phyloP scores from a whole-genome alignment of 352 stramenopile genomes.

The Globisporangium iwayamae region DNA sequence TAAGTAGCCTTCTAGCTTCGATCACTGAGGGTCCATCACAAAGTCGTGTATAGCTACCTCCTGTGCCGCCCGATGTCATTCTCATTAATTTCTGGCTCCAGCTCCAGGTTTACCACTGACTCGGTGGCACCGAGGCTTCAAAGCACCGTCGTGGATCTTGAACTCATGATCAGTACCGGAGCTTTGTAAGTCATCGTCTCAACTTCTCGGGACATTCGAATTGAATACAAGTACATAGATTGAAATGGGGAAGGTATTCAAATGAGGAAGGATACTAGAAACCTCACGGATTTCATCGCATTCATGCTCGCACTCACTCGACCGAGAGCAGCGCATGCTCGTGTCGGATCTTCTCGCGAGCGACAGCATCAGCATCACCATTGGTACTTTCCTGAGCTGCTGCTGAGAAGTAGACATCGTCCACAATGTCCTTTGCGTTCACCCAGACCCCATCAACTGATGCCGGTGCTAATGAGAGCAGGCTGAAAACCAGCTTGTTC shows the following conservation, averaged over 20 bases:
- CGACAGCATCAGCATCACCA: background rate
- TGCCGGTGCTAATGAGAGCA: constrained; percentile 25
- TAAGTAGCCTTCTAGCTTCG: too few species aligned
- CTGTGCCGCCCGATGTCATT: too few species aligned
- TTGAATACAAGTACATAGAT: too few species aligned
- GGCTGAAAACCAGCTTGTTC: constrained; percentile 39
- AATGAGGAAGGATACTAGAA: background rate
- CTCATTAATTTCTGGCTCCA: too few species aligned
- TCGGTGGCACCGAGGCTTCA: too few species aligned
- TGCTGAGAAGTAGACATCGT: constrained; percentile 31
- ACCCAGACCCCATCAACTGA: constrained; percentile 45
- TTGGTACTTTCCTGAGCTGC: background rate
- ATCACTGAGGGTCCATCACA: too few species aligned
- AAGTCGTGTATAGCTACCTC: too few species aligned
- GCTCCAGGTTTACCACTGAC: too few species aligned
- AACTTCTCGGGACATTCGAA: too few species aligned
- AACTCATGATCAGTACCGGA: too few species aligned
- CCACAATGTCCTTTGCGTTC: constrained; percentile 34
- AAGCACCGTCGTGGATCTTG: too few species aligned
- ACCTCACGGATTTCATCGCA: background rate
- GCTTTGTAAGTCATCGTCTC: too few species aligned
- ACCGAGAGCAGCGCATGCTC: constrained; percentile 14
- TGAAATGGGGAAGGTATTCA: background rate
- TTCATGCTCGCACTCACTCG: constrained; percentile 1
- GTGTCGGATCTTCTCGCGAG: constrained; percentile 2